phyloP scores from a whole-genome alignment of 2,329 filamentous ascomycete species.

The Diaporthe helianthi region DNA sequence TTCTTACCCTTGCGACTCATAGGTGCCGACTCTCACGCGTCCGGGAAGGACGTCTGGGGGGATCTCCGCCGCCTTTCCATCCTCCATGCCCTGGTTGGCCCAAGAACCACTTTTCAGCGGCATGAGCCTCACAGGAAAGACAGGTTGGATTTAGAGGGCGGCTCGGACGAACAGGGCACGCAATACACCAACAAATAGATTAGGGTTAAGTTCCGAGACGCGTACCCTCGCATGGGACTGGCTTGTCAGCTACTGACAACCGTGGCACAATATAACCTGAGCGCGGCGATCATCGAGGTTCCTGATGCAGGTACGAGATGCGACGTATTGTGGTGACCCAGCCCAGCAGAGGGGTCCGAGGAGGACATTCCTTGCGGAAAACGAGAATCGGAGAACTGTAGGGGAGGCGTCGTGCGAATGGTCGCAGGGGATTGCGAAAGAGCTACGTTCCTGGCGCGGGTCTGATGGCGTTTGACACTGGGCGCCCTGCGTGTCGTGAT shows the following conservation, averaged over 20 bases:
- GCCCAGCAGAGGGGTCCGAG: slow-evolving; percentile 50
- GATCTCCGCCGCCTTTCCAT: slow-evolving; percentile 59
- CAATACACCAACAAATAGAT: slow-evolving; percentile 78
- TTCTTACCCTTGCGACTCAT: slow-evolving; percentile 80
- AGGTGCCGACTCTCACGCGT: slow-evolving; percentile 66
- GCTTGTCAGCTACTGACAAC: slow-evolving; percentile 50
- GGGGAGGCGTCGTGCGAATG: slow-evolving; percentile 75
- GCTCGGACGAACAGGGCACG: slow-evolving; percentile 71
- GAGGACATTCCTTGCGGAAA: slow-evolving; percentile 73
- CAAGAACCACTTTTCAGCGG: slow-evolving; percentile 60
- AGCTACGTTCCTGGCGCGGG: slow-evolving; percentile 45
- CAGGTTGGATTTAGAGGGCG: slow-evolving; percentile 66
- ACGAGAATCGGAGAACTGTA: slow-evolving; percentile 79
- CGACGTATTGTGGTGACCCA: slow-evolving; percentile 57
- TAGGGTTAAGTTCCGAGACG: slow-evolving; percentile 98
- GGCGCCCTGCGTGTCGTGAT: slow-evolving; percentile 45
- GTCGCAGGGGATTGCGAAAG: slow-evolving; percentile 51
- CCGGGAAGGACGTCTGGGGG: slow-evolving; percentile 62
- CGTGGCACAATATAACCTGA: slow-evolving; percentile 49
- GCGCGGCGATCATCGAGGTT: slow-evolving; percentile 57
- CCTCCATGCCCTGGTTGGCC: slow-evolving; percentile 46
- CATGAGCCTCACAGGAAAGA: slow-evolving; percentile 42
- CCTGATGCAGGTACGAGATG: slow-evolving; percentile 68
- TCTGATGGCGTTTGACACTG: slow-evolving; percentile 33
- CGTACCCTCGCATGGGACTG: slow-evolving; percentile 63